Evolutionary conservation across 495 filamentous ascomycete genomes (phyloP).

Genomic region (Penicillium verhagenii): DNA sequence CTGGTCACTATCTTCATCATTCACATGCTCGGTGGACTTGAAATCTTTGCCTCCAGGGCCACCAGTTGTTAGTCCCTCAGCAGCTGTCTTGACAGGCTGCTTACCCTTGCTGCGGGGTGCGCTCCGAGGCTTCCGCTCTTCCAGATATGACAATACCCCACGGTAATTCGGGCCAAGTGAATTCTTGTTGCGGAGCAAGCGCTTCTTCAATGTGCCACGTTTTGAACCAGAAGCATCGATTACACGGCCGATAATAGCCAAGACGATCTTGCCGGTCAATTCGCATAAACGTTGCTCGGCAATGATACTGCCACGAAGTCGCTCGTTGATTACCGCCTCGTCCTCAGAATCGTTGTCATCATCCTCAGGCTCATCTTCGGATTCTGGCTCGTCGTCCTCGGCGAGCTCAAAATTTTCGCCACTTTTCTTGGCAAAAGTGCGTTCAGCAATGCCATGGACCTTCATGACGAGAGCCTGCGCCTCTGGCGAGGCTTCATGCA

Average conservation of each 20-base stretch:
- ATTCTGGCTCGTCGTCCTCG: slow-evolving; percentile 63
- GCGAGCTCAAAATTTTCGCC: slow-evolving; percentile 64
- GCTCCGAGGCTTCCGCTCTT: slow-evolving; percentile 53
- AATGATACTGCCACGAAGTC: slow-evolving; percentile 59
- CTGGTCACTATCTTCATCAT: slow-evolving; percentile 49
- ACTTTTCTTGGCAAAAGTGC: slow-evolving; percentile 67
- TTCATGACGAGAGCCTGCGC: slow-evolving; percentile 63
- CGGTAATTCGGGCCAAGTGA: slow-evolving; percentile 71
- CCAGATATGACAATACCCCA: slow-evolving; percentile 73
- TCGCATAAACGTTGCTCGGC: slow-evolving; percentile 83
- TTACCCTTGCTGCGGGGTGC: slow-evolving; percentile 45
- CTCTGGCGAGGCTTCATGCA: slow-evolving; percentile 58
- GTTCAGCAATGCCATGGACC: slow-evolving; percentile 73
- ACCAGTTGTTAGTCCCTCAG: slow-evolving; percentile 34
- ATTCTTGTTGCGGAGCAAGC: slow-evolving; percentile 64
- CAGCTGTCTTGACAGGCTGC: slow-evolving; percentile 35
- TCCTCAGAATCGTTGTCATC: slow-evolving; percentile 60
- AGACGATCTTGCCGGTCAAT: slow-evolving; percentile 76
- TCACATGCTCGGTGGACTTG: slow-evolving; percentile 45
- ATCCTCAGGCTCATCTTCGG: slow-evolving; percentile 46
- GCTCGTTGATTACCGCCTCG: slow-evolving; percentile 51
- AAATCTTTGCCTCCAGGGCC: slow-evolving; percentile 29
- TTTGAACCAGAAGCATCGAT: slow-evolving; percentile 61
- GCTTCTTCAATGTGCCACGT: slow-evolving; percentile 59
- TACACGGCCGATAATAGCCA: slow-evolving; percentile 70